Conservation (phyloP, 2,329 filamentous ascomycete species). For the Colletotrichum chrysophilum region DNA sequence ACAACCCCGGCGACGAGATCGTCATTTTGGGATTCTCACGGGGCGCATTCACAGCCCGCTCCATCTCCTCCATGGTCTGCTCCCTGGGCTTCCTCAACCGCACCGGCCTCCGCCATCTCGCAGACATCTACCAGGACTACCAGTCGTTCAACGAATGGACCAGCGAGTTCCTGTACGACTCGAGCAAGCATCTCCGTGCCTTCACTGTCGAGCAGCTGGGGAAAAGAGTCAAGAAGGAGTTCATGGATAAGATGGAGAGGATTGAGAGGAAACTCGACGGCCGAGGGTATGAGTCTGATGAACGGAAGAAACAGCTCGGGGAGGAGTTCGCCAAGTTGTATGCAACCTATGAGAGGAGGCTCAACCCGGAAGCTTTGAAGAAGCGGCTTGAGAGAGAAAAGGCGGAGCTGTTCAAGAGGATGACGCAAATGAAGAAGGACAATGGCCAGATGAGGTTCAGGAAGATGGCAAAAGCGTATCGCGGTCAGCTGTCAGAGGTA, state of each 20-base stretch:
- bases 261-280: neutral
- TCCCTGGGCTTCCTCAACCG: slow-evolving; percentile 19
- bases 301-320: neutral
- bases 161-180: neutral
- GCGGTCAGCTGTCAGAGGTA: neutral
- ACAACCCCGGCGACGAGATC: slow-evolving; percentile 35
- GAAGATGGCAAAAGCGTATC: slow-evolving; percentile 1
- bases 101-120: slow-evolving; percentile 1
- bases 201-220: neutral
- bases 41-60: slow-evolving; percentile 40
- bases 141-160: slow-evolving; percentile 15
- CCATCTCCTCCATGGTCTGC: slow-evolving; percentile 31
- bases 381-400: neutral
- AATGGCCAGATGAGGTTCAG: neutral
- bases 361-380: neutral
- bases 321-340: neutral
- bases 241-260: slow-evolving; percentile 6
- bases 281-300: neutral
- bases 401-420: neutral
- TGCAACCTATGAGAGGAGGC: neutral
- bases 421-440: neutral
- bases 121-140: slow-evolving; percentile 19
- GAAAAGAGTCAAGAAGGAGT: neutral
- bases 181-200: neutral
- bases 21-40: slow-evolving; percentile 41